These are phyloP conservation scores for Kurtzmaniella fragi DNA, from an alignment of 805 yeast genomes.

Conservation along the genomic window DNA sequence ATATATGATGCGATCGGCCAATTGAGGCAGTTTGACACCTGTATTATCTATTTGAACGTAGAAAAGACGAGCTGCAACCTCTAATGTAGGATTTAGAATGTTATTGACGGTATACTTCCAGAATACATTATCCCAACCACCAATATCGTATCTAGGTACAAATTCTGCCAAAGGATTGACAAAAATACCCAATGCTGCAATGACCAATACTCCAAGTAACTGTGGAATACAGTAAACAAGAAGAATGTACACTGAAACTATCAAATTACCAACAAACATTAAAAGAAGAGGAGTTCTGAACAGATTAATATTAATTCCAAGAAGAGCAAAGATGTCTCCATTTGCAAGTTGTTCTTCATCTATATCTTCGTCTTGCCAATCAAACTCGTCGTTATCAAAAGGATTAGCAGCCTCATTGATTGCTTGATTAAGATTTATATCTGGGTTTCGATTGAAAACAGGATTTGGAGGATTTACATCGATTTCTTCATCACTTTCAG, in stretches of 20 bases:
- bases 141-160: background rate
- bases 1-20: constrained; percentile 32
- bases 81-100: no score
- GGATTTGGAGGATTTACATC: constrained; percentile 3
- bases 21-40: constrained; percentile 12
- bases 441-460: background rate
- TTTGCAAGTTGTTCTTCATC: constrained; percentile 7
- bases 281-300: constrained; percentile 31
- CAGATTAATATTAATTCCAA: constrained; percentile 29
- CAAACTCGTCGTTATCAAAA: background rate
- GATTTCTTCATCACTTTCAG: constrained; percentile 11
- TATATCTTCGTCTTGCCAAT: background rate
- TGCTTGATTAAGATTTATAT: background rate
- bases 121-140: no score
- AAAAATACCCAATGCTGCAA: constrained; percentile 11
- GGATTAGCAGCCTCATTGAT: background rate
- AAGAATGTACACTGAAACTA: constrained; percentile 33
- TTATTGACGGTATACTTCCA: no score
- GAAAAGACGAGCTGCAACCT: no score
- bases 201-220: constrained; percentile 32
- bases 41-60: constrained; percentile 6
- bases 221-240: constrained; percentile 46
- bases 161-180: constrained; percentile 4
- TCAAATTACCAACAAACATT: constrained; percentile 24
- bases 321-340: constrained; percentile 27